Conservation (phyloP, 345 rosid genomes). For the rapeseed (Brassica napus) region DNA sequence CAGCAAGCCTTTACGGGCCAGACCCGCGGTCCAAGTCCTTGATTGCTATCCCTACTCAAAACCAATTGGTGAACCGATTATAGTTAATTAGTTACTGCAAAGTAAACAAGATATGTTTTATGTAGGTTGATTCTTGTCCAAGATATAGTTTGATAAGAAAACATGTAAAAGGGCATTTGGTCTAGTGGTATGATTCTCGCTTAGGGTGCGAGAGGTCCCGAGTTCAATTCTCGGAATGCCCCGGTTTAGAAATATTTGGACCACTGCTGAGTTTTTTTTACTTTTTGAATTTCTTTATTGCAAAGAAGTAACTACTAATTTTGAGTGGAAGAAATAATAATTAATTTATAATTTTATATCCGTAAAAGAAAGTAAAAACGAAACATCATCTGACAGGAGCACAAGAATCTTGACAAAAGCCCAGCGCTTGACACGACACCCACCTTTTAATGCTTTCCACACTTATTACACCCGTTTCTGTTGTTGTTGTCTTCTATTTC, state of each 20-base stretch:
- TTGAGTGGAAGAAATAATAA: background rate
- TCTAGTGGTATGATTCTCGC: slow-evolving; percentile 92
- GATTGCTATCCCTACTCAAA: too few species aligned
- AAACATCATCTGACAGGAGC: slow-evolving; percentile 29
- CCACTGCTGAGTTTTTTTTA: background rate
- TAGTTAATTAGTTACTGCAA: background rate
- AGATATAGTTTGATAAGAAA: background rate
- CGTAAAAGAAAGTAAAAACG: background rate
- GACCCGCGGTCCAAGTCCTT: too few species aligned
- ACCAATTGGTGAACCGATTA: background rate
- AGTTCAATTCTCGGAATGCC: slow-evolving; percentile 79
- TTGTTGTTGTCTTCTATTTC: slow-evolving; percentile 19
- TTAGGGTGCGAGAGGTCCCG: slow-evolving; percentile 93
- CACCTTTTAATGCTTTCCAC: slow-evolving; percentile 25
- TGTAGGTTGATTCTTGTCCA: background rate
- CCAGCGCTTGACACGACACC: slow-evolving; percentile 36
- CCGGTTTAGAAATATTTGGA: slow-evolving; percentile 13
- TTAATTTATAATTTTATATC: background rate
- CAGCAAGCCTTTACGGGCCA: too few species aligned
- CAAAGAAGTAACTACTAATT: background rate
- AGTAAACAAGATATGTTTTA: background rate
- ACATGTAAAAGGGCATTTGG: slow-evolving; percentile 62
- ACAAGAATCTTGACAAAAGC: slow-evolving; percentile 32
- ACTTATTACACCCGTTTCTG: slow-evolving; percentile 21
- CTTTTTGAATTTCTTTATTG: background rate